A percentile compares a stretch with the other conserved stretches of the same genome.
These are phyloP conservation scores for Fusarium sp. DNA, from an alignment of 2,329 filamentous ascomycete genomes.

Conservation along the genomic window DNA sequence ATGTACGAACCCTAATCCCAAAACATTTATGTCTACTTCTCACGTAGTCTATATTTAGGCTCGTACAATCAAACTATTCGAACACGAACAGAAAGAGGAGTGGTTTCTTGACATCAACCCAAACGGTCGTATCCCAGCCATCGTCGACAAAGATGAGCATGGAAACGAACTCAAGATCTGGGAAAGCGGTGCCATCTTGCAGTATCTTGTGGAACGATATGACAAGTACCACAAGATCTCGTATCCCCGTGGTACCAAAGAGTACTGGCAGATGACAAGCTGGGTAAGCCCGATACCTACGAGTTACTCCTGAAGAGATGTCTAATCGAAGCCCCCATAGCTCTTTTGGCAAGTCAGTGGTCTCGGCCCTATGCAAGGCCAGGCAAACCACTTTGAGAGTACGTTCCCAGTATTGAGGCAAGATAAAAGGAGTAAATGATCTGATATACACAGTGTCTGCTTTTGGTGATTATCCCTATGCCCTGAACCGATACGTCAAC, in stretches of 20 bases:
- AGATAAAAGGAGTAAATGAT: neutral
- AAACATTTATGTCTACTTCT: neutral
- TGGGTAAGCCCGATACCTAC: slow-evolving; percentile 63
- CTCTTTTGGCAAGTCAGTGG: slow-evolving; percentile 81
- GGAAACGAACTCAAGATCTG: slow-evolving; percentile 79
- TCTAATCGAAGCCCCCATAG: slow-evolving; percentile 42
- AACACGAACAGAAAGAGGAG: slow-evolving; percentile 80
- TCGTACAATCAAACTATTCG: slow-evolving; percentile 72
- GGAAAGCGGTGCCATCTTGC: slow-evolving; percentile 84
- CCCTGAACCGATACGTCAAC: slow-evolving; percentile 81
- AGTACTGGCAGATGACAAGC: slow-evolving; percentile 81
- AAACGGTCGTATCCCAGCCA: slow-evolving; percentile 87
- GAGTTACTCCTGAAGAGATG: neutral
- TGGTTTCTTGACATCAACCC: slow-evolving; percentile 94
- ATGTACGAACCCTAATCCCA: slow-evolving; percentile 54
- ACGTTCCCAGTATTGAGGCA: slow-evolving; percentile 18
- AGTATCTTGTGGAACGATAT: slow-evolving; percentile 84
- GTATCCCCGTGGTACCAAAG: slow-evolving; percentile 75
- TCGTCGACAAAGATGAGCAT: slow-evolving; percentile 81
- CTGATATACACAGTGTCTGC: slow-evolving; percentile 68
- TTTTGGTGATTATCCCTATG: slow-evolving; percentile 82
- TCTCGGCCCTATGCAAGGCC: slow-evolving; percentile 81
- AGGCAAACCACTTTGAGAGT: slow-evolving; percentile 84
- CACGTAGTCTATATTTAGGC: slow-evolving; percentile 47
- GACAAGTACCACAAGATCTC: slow-evolving; percentile 84